Percentiles rank a stretch among this genome's conserved stretches.
These are phyloP conservation scores for Nematocida parisii DNA, from an alignment of 371 early-diverging fungal genomes.

Conservation along the genomic window DNA sequence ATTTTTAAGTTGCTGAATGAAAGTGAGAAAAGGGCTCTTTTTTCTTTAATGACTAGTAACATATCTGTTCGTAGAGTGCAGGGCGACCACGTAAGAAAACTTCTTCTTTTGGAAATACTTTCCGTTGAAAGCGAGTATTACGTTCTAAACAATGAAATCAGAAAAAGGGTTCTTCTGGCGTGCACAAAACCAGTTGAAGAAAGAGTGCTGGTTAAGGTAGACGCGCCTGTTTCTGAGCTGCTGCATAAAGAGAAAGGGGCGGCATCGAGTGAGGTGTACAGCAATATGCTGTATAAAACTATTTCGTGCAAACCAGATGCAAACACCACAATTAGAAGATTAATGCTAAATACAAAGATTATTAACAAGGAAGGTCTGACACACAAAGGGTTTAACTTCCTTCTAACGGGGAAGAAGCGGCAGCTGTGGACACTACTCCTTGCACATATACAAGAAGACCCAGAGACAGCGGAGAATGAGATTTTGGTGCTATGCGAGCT, in stretches of 20 bases:
- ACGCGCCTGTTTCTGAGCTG: neutral
- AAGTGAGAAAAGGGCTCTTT: conserved; percentile 28
- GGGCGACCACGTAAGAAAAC: neutral
- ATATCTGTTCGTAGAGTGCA: conserved; percentile 5
- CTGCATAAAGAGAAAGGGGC: neutral
- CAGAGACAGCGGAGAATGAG: neutral
- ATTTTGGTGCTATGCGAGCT: conserved; percentile 32
- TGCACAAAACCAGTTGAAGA: conserved; percentile 14
- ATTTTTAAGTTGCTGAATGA: conserved; percentile 42
- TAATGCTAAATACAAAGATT: conserved; percentile 58
- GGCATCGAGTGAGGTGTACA: conserved; percentile 14
- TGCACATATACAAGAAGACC: conserved; percentile 36
- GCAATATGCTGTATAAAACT: conserved; percentile 18
- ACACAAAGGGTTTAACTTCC: conserved; percentile 70
- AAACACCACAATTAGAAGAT: conserved; percentile 6
- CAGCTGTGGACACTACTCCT: conserved; percentile 69
- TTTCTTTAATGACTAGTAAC: conserved; percentile 21
- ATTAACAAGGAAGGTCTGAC: conserved; percentile 64
- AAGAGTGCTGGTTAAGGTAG: conserved; percentile 20
- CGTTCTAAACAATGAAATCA: neutral
- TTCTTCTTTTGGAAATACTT: conserved; percentile 13
- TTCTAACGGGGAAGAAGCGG: conserved; percentile 64
- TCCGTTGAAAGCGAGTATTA: conserved; percentile 20
- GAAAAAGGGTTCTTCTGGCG: neutral
- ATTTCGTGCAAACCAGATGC: conserved; percentile 35